phyloP scores from a whole-genome alignment of 2,329 filamentous ascomycete genomes.

The Claviceps cyperi region DNA sequence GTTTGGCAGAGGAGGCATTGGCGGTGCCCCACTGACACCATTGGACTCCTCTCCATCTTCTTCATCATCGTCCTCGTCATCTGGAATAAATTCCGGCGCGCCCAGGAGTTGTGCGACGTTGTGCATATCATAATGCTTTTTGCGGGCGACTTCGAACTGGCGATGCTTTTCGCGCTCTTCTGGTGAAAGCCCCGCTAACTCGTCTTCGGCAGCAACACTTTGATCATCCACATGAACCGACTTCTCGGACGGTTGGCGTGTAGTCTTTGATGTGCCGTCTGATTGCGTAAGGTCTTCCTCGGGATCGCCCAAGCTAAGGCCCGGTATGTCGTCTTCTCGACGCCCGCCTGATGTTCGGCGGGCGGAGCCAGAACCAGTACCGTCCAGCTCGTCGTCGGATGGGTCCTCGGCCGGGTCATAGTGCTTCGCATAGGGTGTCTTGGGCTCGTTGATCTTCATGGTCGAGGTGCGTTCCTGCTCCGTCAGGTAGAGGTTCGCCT shows the following conservation, averaged over 20 bases:
- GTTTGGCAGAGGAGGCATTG: constrained; percentile 32
- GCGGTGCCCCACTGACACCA: constrained; percentile 18
- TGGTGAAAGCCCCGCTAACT: constrained; percentile 36
- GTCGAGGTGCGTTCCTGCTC: constrained; percentile 90
- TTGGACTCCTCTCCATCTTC: constrained; percentile 23
- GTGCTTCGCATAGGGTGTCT: constrained; percentile 87
- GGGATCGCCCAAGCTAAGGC: constrained; percentile 81
- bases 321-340: constrained; percentile 68
- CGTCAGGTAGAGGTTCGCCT: constrained; percentile 91
- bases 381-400: constrained; percentile 50
- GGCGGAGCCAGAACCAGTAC: constrained; percentile 15
- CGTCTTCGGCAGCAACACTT: constrained; percentile 42
- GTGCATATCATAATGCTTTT: constrained; percentile 98
- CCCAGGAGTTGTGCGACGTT: constrained; percentile 80
- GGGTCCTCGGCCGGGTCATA: constrained; percentile 86
- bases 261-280: constrained; percentile 17
- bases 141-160: constrained; percentile 80
- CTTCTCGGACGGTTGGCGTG: constrained; percentile 36
- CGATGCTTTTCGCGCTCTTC: constrained; percentile 85
- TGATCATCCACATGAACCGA: constrained; percentile 67
- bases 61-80: constrained; percentile 46
- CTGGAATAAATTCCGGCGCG: constrained; percentile 52
- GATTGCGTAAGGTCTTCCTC: constrained; percentile 53
- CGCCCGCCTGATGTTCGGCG: constrained; percentile 23
- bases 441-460: constrained; percentile 99